Conservation (phyloP, 169 alveolate genomes). For the Eimeria mitis region DNA sequence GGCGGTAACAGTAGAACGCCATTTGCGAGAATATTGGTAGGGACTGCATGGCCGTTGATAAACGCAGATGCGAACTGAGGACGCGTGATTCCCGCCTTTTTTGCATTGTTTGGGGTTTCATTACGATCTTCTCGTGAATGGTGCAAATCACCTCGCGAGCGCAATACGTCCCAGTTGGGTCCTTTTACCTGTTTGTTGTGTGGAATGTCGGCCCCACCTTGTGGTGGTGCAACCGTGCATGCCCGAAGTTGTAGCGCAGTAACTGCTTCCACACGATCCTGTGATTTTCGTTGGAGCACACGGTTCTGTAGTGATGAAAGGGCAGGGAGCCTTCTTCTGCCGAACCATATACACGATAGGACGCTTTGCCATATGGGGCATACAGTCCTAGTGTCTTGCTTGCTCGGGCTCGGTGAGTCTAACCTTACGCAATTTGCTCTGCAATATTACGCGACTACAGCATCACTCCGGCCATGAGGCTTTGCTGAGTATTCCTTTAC, state of each 20-base stretch:
- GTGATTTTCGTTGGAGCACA: slow-evolving; percentile 14
- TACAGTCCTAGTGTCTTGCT: background rate
- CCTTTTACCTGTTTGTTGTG: slow-evolving; percentile 23
- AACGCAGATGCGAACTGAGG: background rate
- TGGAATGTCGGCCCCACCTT: slow-evolving; percentile 9
- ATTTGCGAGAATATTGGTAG: background rate
- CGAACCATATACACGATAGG: background rate
- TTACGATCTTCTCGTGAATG: background rate
- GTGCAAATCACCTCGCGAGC: background rate
- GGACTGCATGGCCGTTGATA: background rate
- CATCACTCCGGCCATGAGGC: background rate
- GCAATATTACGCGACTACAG: background rate
- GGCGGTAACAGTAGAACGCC: background rate
- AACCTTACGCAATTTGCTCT: background rate
- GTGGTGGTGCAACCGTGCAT: slow-evolving; percentile 11
- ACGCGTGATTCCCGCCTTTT: background rate
- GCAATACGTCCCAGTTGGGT: background rate
- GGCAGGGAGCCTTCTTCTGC: background rate
- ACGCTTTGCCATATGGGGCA: background rate
- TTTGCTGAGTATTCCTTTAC: background rate
- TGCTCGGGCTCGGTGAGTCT: slow-evolving; percentile 12
- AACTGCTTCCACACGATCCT: background rate
- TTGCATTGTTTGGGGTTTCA: background rate
- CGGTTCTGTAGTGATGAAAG: background rate
- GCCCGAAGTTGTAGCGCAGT: background rate